phyloP scores from a whole-genome alignment of 371 early-diverging fungal genomes.

The Mucor saturninus region DNA sequence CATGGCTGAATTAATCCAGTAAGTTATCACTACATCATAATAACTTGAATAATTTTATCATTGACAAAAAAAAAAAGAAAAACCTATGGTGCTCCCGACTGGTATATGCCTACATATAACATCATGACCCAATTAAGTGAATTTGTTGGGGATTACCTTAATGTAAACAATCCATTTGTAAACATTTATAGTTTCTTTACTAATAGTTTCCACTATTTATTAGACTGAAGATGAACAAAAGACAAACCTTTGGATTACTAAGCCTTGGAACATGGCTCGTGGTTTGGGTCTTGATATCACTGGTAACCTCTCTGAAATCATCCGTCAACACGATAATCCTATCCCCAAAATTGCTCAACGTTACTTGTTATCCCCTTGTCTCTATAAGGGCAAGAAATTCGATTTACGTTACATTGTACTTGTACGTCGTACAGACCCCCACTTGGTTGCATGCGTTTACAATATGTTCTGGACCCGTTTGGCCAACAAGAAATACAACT shows the following conservation, averaged over 20 bases:
- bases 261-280: conserved; percentile 64
- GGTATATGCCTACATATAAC: conserved; percentile 60
- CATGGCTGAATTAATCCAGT: conserved; percentile 53
- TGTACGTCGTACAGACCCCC: conserved; percentile 48
- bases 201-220: neutral
- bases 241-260: conserved; percentile 59
- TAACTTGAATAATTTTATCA: neutral
- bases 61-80: conserved; percentile 15
- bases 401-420: conserved; percentile 64
- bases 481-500: conserved; percentile 58
- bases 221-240: conserved; percentile 37
- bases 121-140: conserved; percentile 50
- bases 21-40: conserved; percentile 17
- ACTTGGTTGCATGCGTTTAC: conserved; percentile 50
- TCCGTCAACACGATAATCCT: conserved; percentile 56
- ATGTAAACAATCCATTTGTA: conserved; percentile 14
- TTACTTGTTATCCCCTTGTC: conserved; percentile 58
- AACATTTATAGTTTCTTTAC: too few relatives aligned
- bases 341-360: conserved; percentile 60
- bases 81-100: conserved; percentile 54
- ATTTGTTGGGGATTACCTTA: conserved; percentile 57
- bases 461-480: conserved; percentile 69
- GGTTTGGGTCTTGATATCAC: conserved; percentile 52
- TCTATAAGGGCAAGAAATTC: conserved; percentile 66
- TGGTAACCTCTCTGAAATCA: conserved; percentile 48